Evolutionary conservation across 129 eudicot genomes (phyloP).

Genomic region (Chrysanthemum makinoi): DNA sequence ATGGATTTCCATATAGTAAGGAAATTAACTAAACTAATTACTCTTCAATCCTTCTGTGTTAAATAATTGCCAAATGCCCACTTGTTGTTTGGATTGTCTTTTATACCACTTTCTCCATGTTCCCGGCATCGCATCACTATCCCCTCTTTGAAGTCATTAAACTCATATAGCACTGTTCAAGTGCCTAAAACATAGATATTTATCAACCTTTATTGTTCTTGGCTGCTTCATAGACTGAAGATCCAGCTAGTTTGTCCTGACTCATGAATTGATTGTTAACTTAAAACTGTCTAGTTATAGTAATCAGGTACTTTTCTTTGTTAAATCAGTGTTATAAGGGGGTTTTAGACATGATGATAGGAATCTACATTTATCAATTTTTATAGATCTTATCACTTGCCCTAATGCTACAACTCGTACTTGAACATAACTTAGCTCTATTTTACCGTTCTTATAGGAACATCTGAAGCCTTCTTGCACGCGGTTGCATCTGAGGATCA

Average conservation of each 20-base stretch:
- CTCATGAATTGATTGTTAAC: not conserved
- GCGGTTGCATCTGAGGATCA: constrained; percentile 89
- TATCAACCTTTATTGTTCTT: constrained; percentile 1
- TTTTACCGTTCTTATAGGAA: constrained; percentile 48
- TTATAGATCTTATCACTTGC: constrained; percentile 9
- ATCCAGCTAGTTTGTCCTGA: constrained; percentile 19
- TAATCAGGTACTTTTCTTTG: constrained; percentile 10
- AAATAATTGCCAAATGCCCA: too few relatives aligned
- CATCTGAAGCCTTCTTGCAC: constrained; percentile 97
- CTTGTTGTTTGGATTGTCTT: too few relatives aligned
- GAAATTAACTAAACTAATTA: too few relatives aligned
- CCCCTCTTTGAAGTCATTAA: not conserved
- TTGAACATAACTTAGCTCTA: constrained; percentile 5
- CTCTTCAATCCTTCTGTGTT: too few relatives aligned
- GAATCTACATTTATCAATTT: not conserved
- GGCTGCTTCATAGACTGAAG: constrained; percentile 9
- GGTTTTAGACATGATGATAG: not conserved
- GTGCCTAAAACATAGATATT: not conserved
- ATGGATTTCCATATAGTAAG: too few relatives aligned
- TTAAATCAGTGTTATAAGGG: constrained; percentile 4
- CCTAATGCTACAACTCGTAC: constrained; percentile 17
- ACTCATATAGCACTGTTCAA: not conserved
- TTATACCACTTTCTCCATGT: not conserved
- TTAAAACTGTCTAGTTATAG: constrained; percentile 1
- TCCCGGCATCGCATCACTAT: not conserved